Evolutionary conservation across 352 stramenopile species (phyloP), one percentile per base, ranked within the genome.

Genomic region (Globisporangium middletonii): DNA sequence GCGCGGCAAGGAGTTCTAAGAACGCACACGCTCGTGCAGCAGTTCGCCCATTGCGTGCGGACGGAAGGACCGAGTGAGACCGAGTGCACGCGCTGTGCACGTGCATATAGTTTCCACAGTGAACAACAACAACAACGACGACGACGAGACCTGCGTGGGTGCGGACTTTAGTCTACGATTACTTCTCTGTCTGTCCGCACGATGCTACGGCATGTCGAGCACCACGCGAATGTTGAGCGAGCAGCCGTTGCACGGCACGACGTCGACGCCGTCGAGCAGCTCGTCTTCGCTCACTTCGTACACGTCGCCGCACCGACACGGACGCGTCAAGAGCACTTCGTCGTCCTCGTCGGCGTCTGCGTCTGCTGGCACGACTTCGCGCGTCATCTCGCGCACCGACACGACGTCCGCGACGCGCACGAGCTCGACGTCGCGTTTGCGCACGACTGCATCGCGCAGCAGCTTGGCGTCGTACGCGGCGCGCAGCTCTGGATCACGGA

Each of bases 1-100:
- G 23, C 84, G 83, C 53, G 83, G 83, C 63, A 94, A 94, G 63
- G 83, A 94, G 61, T 94, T 92, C 44, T 94, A 88, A 64, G 23
- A 12, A n/a, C 33, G 33, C 33, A 38, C 33, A 9, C 23, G 23
- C 33, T 38, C 33, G 33, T 38, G 33, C 33, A 23, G 23, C 23
- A 23, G 23, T 23, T 23, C 23, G 23, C 23, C 23, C 23, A 23
- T 23, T 23, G 23, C 23, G 23, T 35, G 18, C n/a, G 43, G 11
- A n/a, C 27, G 27, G 19, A 9, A 11, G 35, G 19, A 35, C 5
- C 6, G 43, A 23, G 8, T 41, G n/a, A 57, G 18, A 18, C 4
- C 33, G 33, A 38, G 41, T 46, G 41, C 15, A 46, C 18, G 18
- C 18, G 13, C 41, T 19, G 41, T 19, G 41, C 15, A 46, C 41